Percentiles rank a stretch among this genome's conserved stretches.
phyloP scores from a whole-genome alignment of 192 early-diverging fungal species.

The Backusella tuberculispora region DNA sequence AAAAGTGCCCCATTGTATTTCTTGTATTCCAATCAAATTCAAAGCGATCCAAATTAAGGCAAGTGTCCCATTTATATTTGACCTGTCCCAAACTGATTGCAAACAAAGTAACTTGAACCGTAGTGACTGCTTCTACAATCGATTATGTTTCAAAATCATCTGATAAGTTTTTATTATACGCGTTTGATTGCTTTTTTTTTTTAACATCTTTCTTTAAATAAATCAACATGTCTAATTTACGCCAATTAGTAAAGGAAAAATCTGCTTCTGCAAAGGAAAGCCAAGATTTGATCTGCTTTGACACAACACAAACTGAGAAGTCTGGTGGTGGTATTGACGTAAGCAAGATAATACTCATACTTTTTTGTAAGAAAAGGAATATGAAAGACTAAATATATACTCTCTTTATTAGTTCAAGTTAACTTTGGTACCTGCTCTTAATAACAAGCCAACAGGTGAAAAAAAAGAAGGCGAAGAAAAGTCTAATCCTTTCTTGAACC shows the following conservation, averaged over 20 bases:
- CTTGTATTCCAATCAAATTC: too few relatives aligned
- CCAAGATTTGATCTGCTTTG: constrained; percentile 15
- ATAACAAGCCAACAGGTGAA: constrained; percentile 40
- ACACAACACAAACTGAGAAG: constrained; percentile 13
- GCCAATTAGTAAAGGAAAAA: constrained; percentile 19
- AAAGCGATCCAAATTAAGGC: too few relatives aligned
- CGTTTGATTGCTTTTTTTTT: neutral
- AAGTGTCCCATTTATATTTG: too few relatives aligned
- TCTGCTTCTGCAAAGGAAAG: constrained; percentile 6
- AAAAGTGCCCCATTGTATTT: too few relatives aligned
- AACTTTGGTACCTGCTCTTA: constrained; percentile 46
- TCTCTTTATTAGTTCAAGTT: constrained; percentile 45
- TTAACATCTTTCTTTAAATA: neutral
- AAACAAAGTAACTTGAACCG: neutral
- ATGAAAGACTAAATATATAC: neutral
- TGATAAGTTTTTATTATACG: neutral
- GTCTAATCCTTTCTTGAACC: constrained; percentile 54
- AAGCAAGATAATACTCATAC: neutral
- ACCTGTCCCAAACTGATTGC: too few relatives aligned
- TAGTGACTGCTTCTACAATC: neutral
- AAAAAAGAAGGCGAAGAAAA: constrained; percentile 23
- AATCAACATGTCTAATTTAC: neutral
- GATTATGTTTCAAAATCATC: constrained; percentile 5
- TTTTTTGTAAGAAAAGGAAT: neutral
- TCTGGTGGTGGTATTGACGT: constrained; percentile 11